Evolutionary conservation across 1,284 basidiomycete species (phyloP).

Genomic region (Ustilago esculenta): DNA sequence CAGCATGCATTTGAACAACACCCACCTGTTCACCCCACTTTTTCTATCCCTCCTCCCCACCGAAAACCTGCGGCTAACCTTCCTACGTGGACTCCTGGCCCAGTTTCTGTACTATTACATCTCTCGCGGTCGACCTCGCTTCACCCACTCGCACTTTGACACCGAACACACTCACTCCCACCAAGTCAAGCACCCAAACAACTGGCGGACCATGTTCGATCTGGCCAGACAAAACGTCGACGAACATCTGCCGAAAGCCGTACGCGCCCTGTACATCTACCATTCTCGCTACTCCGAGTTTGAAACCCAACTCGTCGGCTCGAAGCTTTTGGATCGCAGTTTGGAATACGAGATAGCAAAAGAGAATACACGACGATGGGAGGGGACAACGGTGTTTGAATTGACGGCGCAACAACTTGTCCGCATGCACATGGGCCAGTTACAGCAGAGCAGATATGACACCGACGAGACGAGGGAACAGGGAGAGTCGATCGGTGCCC

Average conservation of each 20-base stretch:
- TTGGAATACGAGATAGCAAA: not conserved
- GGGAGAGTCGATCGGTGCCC: slow-evolving; percentile 6
- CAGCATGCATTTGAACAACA: slow-evolving; percentile 49
- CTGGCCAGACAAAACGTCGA: slow-evolving; percentile 12
- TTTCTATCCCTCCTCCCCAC: slow-evolving; percentile 3
- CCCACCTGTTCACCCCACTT: slow-evolving; percentile 33
- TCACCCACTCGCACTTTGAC: slow-evolving; percentile 1
- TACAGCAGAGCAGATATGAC: slow-evolving; percentile 6
- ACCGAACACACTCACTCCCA: not conserved
- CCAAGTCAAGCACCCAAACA: not conserved
- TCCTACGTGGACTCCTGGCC: slow-evolving; percentile 18
- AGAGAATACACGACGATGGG: not conserved
- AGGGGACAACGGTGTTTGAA: slow-evolving; percentile 3
- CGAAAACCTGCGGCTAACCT: not conserved
- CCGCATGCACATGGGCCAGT: slow-evolving; percentile 11
- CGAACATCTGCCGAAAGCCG: slow-evolving; percentile 40
- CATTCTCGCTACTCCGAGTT: not conserved
- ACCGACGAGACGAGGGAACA: not conserved
- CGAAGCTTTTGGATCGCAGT: not conserved
- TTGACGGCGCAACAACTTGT: slow-evolving; percentile 19
- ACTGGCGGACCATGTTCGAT: slow-evolving; percentile 17
- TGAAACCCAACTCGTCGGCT: not conserved
- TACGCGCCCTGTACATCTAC: slow-evolving; percentile 25
- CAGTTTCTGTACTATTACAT: slow-evolving; percentile 33
- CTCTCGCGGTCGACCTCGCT: slow-evolving; percentile 21